phyloP scores from a whole-genome alignment of 345 rosid species.

The Clausena lansium region DNA sequence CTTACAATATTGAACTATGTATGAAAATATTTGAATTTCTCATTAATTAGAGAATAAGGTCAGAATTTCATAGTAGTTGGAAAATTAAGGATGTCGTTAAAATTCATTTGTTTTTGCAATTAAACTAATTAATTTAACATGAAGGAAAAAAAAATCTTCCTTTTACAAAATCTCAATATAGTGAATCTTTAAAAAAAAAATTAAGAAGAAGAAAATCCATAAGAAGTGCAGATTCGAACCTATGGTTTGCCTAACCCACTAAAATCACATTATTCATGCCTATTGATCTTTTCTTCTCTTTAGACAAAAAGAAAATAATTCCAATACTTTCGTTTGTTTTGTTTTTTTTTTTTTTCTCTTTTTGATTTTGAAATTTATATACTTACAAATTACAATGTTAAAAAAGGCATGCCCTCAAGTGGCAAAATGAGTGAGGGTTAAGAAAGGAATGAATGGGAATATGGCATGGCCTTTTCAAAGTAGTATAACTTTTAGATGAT shows the following conservation, averaged over 20 bases:
- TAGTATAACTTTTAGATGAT: not conserved
- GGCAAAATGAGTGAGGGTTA: not conserved
- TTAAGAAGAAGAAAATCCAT: too few relatives aligned
- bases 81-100: not conserved
- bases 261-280: not conserved
- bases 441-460: not conserved
- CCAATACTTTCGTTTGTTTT: not conserved
- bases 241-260: slow-evolving; percentile 3
- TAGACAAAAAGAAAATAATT: not conserved
- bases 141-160: too few relatives aligned
- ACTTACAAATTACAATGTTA: not conserved
- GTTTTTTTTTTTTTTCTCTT: not conserved
- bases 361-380: not conserved
- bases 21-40: too few relatives aligned
- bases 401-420: not conserved
- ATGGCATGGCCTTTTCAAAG: not conserved
- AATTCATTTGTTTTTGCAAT: too few relatives aligned
- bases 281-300: not conserved
- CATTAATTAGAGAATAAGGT: too few relatives aligned
- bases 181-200: too few relatives aligned
- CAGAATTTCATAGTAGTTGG: too few relatives aligned
- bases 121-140: too few relatives aligned
- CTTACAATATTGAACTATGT: too few relatives aligned
- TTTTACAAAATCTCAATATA: not conserved
- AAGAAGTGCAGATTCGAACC: too few relatives aligned